Evolutionary conservation across 139 green algal genomes (phyloP).

Genomic region (Nannochloris sp.): DNA sequence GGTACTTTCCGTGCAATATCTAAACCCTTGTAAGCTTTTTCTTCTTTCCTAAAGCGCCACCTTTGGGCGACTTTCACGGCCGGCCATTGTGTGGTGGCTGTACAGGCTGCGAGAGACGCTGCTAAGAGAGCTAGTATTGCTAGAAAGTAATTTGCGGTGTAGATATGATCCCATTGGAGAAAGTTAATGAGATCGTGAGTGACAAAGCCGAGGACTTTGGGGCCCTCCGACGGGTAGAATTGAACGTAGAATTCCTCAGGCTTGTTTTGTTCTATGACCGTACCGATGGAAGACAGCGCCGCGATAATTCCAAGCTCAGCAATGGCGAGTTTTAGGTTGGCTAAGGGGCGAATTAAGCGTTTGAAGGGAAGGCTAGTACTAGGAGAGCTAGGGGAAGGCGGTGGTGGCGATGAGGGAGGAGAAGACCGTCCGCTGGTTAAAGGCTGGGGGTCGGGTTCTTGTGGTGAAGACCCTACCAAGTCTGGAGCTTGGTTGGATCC

Average conservation of each 20-base stretch:
- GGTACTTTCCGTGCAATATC: conserved; percentile 52
- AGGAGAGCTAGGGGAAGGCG: too few relatives aligned
- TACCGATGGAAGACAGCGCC: conserved; percentile 75
- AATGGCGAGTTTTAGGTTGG: conserved; percentile 83
- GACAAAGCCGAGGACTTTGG: conserved; percentile 76
- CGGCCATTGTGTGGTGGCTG: conserved; percentile 79
- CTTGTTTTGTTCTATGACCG: conserved; percentile 91
- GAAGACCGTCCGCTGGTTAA: too few relatives aligned
- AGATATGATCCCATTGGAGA: conserved; percentile 84
- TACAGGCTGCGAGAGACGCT: conserved; percentile 87
- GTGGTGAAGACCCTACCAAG: too few relatives aligned
- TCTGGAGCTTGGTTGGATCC: too few relatives aligned
- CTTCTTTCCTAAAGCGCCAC: conserved; percentile 54
- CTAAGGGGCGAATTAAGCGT: conserved; percentile 47
- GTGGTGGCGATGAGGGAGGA: too few relatives aligned
- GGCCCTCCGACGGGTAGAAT: conserved; percentile 38
- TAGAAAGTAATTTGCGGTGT: conserved; percentile 85
- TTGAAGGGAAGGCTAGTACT: too few relatives aligned
- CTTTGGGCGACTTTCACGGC: conserved; percentile 69
- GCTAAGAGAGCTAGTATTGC: conserved; percentile 69
- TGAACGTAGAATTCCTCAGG: conserved; percentile 60
- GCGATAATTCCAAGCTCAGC: conserved; percentile 76
- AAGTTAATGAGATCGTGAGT: conserved; percentile 54
- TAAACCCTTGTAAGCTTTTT: conserved; percentile 29
- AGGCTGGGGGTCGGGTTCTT: too few relatives aligned